Base-by-base conservation (phyloP, 1,284 basidiomycete genomes). In the Cronartium quercuum region DNA sequence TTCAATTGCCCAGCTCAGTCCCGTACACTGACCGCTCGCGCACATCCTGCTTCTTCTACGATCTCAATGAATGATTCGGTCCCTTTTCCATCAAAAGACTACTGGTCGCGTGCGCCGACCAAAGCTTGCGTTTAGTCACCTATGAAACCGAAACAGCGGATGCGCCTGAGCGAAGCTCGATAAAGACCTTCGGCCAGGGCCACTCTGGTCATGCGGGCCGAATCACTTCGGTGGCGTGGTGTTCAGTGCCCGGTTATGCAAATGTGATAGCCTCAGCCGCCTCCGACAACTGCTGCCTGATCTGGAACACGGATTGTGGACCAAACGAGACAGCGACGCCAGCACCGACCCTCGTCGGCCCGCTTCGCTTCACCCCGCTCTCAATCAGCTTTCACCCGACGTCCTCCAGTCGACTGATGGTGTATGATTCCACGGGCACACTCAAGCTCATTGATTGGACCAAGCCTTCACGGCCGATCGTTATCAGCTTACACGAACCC, bases 381-480 rank as follows among this genome's bases (percentile, higher is more conserved):
- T 51, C 70, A 3, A 65, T 73, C 40, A 73, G 70, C 40, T 73
- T 73, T 37, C 70, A 73, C 47, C 70, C 70, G 13, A 57, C 44
- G 18, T 65, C 70, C 1, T 66, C 62, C 1, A 73, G 70, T 66
- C 42, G 62, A 24, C 34, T 73, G 37, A 73, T 73, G 70, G 55
- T 73, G 6, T 66, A 73, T 37, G 70, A 73, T 66, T 44, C 47
- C n/a, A 60, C 38, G 13, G 70, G 70, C n/a, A 60, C 70, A 2
- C 65, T 73, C 24, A 73, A 73, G 42, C 35, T 73, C 9, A 66
- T 73, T 21, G 70, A 73, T 35, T 73, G 70, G 70, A 73, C 63
- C 24, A 73, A 73, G n/a, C 70, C 70, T 21, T 38, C 34, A 15
- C 63, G 55, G 15, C 70, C 70, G 9, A 73, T 73, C 24, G 40